Base-by-base conservation (phyloP, 208 protist genomes). In the Acanthamoeba healyi region DNA sequence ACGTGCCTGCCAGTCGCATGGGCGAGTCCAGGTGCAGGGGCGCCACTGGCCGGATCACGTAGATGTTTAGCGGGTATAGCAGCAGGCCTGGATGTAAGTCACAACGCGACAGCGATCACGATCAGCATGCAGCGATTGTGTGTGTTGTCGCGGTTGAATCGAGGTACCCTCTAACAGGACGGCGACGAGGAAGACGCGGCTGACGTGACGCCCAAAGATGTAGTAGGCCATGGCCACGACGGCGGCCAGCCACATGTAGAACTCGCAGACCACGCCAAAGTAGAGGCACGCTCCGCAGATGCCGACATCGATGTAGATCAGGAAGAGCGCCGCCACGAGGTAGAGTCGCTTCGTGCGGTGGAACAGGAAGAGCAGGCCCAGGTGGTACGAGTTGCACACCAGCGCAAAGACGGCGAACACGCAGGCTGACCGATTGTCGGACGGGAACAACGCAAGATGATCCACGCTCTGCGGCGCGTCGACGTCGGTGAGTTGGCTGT, bases 231-330 rank as follows among this genome's bases (percentile, higher is more conserved):
- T 36, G 10, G 54, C 44, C 9, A 65, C 19, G 29, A 61, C 81
- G n/a, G 32, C 46, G 19, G 54, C n/a, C 14, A 88, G 54, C 14
- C 12, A 51, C 81, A 88, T 61, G 46, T 88, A 88, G 40, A 36
- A 88, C 54, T 88, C 81, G 54, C 24, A 65, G 6, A 65, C 12
- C 24, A 65, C 24, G 9, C 81, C 81, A 61, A 65, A 88, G 81
- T 65, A 65, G 49, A 88, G 49, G 54, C 81, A 88, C 10, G n/a
- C 81, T 4, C 7, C n/a, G 81, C 44, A 88, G 5, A 88, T 42
- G 32, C 49, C 29, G 10, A 65, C 9, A 29, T 88, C 81, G 49
- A 88, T 9, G 54, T 44, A 65, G 29, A 34, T 7, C 6, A 88
- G 44, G 54, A 88, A 61, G 14, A 88, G 36, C 4, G 24, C 9